Conservation (phyloP, 2,329 filamentous ascomycete species). For the Diaporthe capsici region DNA sequence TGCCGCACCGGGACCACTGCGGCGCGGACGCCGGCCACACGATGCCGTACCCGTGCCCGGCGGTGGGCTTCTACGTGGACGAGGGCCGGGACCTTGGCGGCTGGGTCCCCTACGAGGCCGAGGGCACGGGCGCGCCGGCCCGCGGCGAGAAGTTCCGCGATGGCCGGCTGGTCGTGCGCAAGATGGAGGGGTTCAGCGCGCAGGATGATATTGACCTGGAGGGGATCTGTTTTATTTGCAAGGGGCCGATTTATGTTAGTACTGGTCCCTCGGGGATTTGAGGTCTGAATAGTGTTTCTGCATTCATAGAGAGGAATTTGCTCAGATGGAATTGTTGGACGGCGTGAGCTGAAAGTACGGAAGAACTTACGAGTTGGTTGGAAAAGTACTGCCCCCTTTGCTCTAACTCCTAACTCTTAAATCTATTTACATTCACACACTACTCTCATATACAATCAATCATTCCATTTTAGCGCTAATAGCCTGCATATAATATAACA, state of each 20-base stretch:
- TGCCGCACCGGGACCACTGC: not conserved
- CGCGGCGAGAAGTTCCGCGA: not conserved
- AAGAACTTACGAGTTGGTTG: too few relatives aligned
- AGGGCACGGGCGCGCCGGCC: not conserved
- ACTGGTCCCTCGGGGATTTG: not conserved
- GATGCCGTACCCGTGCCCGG: not conserved
- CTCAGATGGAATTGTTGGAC: too few relatives aligned
- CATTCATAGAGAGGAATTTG: too few relatives aligned
- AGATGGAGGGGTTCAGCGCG: not conserved
- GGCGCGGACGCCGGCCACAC: not conserved
- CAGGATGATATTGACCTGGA: not conserved
- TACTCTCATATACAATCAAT: too few relatives aligned
- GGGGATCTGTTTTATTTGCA: not conserved
- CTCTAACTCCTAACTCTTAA: too few relatives aligned
- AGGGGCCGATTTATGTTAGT: not conserved
- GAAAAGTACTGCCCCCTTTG: too few relatives aligned
- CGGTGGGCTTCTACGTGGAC: not conserved
- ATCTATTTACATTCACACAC: too few relatives aligned
- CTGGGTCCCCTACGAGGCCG: not conserved
- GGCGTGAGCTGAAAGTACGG: too few relatives aligned
- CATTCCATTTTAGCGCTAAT: too few relatives aligned
- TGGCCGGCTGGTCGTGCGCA: not conserved
- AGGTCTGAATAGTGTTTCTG: too few relatives aligned
- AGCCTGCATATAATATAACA: too few relatives aligned
- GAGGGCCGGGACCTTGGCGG: not conserved